These are phyloP conservation scores for Fusarium robinianum DNA, from an alignment of 2,329 filamentous ascomycete species.

Conservation along the genomic window DNA sequence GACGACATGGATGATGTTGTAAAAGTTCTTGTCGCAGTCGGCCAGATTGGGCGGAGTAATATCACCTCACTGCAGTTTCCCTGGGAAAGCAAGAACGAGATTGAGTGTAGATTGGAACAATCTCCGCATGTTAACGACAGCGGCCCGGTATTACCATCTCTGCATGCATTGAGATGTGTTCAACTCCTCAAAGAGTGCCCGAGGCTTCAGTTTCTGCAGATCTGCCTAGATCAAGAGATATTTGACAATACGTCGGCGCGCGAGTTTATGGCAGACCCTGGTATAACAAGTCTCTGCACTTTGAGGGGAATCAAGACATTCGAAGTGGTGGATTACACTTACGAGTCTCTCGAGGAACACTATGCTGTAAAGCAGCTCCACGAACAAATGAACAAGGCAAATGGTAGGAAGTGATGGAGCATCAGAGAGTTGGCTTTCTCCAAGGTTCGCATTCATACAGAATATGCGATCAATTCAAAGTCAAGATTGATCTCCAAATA, in stretches of 20 bases:
- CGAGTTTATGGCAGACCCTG: conserved; percentile 9
- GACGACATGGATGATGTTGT: conserved; percentile 10
- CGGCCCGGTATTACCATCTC: neutral
- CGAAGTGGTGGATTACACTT: neutral
- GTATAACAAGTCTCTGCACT: conserved; percentile 1
- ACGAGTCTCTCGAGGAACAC: neutral
- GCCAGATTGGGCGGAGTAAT: conserved; percentile 14
- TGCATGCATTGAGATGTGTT: conserved; percentile 8
- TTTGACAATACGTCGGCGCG: neutral
- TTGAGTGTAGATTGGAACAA: neutral
- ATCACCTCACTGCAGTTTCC: conserved; percentile 9
- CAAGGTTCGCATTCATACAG: too few relatives aligned
- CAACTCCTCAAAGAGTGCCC: conserved; percentile 9
- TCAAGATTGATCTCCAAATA: neutral
- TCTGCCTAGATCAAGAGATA: neutral
- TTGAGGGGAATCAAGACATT: neutral
- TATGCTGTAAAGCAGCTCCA: neutral
- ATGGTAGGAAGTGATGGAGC: too few relatives aligned
- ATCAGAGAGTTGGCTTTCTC: too few relatives aligned
- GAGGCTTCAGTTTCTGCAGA: conserved; percentile 6
- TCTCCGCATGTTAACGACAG: neutral
- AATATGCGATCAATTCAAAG: too few relatives aligned
- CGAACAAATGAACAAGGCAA: too few relatives aligned
- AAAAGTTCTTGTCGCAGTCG: conserved; percentile 11
- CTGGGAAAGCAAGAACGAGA: conserved; percentile 12